Conservation (phyloP, 148 eudicot genomes). For the Amaranthus cruentus region DNA sequence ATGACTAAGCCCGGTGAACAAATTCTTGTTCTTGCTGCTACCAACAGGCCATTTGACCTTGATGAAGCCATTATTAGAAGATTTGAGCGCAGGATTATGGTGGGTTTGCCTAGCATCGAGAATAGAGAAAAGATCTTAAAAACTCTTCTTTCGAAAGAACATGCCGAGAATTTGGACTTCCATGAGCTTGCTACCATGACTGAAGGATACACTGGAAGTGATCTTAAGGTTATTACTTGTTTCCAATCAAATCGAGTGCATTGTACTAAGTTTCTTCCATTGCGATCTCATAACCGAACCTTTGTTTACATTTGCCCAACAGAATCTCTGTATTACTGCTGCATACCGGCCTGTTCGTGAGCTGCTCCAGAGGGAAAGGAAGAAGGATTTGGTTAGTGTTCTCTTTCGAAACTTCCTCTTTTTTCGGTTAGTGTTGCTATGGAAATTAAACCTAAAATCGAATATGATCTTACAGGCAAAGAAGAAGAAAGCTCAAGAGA, state of each 20-base stretch:
- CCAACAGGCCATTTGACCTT: conserved; percentile 90
- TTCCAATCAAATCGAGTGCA: background rate
- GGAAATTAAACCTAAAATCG: conserved; percentile 1
- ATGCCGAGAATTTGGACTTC: conserved; percentile 62
- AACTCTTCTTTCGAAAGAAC: conserved; percentile 74
- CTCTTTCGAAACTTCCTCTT: background rate
- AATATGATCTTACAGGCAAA: conserved; percentile 39
- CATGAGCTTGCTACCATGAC: conserved; percentile 86
- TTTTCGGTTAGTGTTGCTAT: background rate
- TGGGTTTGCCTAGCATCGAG: conserved; percentile 75
- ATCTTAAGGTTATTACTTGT: conserved; percentile 60
- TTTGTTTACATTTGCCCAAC: conserved; percentile 22
- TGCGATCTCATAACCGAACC: background rate
- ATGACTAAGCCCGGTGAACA: conserved; percentile 76
- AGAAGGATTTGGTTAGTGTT: conserved; percentile 55
- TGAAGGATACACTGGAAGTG: conserved; percentile 95
- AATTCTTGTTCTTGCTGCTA: conserved; percentile 93
- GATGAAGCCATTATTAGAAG: conserved; percentile 94
- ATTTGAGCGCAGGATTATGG: conserved; percentile 97
- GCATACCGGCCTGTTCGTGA: conserved; percentile 95
- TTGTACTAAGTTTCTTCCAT: background rate
- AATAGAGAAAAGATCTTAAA: conserved; percentile 76
- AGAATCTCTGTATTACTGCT: conserved; percentile 87
- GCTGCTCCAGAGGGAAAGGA: conserved; percentile 76
- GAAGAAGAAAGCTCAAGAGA: conserved; percentile 57